Evolutionary conservation across 345 rosid genomes (phyloP).

Genomic region (Physaria fendleri): DNA sequence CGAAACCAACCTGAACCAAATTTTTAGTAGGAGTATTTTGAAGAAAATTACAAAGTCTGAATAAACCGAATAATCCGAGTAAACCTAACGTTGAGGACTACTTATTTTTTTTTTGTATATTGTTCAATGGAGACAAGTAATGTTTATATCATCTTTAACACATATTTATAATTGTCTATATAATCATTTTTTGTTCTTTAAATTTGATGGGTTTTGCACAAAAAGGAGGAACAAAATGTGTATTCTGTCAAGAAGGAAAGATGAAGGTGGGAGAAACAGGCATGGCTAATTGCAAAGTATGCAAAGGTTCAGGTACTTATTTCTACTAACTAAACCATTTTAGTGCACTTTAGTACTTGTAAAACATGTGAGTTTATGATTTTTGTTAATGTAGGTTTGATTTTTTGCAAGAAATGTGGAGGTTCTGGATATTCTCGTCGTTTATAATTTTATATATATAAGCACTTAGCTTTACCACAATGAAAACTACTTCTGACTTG

Average conservation of each 20-base stretch:
- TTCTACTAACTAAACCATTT: conserved; percentile 2
- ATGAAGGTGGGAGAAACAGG: conserved; percentile 86
- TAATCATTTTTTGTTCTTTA: not conserved
- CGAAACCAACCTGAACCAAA: no score
- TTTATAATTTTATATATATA: no score
- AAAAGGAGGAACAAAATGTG: conserved; percentile 90
- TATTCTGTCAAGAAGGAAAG: conserved; percentile 68
- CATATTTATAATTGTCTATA: not conserved
- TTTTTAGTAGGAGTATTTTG: no score
- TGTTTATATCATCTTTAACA: not conserved
- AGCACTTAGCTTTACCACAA: no score
- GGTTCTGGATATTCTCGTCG: conserved; percentile 22
- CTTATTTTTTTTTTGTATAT: not conserved
- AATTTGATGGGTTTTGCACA: not conserved
- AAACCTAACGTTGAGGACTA: no score
- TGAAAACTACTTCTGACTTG: no score
- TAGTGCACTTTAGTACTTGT: no score
- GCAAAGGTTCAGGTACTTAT: conserved; percentile 84
- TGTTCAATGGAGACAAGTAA: not conserved
- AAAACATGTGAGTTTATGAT: not conserved
- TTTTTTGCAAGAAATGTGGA: conserved; percentile 21
- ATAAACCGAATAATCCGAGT: no score
- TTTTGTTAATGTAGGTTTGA: not conserved
- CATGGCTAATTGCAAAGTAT: conserved; percentile 64
- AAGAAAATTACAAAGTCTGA: no score